Percentiles rank a stretch among this genome's conserved stretches.
These are phyloP conservation scores for Fusarium pseudocircinatum DNA, from an alignment of 2,329 filamentous ascomycete genomes.

Conservation along the genomic window DNA sequence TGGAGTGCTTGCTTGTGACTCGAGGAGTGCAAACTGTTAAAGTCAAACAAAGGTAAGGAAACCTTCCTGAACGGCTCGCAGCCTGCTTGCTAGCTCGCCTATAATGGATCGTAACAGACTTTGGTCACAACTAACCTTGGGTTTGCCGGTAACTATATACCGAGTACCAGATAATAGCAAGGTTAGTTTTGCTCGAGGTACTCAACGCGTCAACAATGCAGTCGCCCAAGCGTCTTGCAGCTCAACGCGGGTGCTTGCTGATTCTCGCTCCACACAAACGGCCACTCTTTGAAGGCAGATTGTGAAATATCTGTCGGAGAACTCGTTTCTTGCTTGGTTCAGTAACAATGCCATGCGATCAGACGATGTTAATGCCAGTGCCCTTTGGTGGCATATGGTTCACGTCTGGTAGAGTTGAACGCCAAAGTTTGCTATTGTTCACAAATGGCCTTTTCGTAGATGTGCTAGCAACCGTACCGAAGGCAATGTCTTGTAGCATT, in stretches of 20 bases:
- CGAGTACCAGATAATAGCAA: not conserved
- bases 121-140: not conserved
- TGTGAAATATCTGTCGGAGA: not conserved
- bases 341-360: not conserved
- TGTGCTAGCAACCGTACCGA: not conserved
- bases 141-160: not conserved
- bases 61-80: not conserved
- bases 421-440: not conserved
- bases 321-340: not conserved
- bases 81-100: not conserved
- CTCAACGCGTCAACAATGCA: constrained; percentile 1
- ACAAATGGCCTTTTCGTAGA: too few species aligned
- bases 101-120: not conserved
- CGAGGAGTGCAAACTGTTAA: not conserved
- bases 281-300: constrained; percentile 7
- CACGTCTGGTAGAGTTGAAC: not conserved
- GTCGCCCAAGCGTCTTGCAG: constrained; percentile 3
- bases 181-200: not conserved
- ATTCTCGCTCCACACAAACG: constrained; percentile 33
- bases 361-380: not conserved
- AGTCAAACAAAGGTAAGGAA: not conserved
- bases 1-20: constrained; percentile 7
- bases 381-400: not conserved
- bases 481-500: too few species aligned
- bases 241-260: constrained; percentile 31